Conservation (phyloP, 345 rosid genomes). For the Atalantia buxifolia region DNA sequence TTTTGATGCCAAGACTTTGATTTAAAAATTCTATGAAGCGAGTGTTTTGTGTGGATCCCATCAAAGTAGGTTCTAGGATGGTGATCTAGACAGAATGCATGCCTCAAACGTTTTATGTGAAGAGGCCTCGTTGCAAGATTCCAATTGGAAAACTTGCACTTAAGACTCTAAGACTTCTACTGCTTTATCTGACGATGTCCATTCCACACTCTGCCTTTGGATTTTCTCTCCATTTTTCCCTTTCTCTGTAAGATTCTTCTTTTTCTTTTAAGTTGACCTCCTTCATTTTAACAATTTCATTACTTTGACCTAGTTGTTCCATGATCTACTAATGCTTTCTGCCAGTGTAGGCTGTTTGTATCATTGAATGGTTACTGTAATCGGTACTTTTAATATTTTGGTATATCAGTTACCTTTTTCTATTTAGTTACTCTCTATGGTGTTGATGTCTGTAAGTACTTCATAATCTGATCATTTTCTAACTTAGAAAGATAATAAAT, state of each 20-base stretch:
- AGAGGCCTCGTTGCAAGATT: neutral
- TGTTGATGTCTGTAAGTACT: neutral
- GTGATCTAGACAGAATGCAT: slow-evolving; percentile 1
- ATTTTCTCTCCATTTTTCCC: neutral
- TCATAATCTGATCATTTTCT: neutral
- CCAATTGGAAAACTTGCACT: neutral
- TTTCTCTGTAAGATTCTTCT: neutral
- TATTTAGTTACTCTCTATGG: neutral
- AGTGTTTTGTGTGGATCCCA: neutral
- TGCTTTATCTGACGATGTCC: neutral
- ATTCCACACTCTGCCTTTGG: neutral
- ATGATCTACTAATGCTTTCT: neutral
- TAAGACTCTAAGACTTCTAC: neutral
- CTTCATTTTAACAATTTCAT: neutral
- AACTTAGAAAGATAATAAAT: neutral
- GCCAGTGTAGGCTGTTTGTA: neutral
- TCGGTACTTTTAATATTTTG: neutral
- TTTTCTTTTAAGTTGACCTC: neutral
- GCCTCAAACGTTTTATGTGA: neutral
- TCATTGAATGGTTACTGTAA: neutral
- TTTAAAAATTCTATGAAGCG: neutral
- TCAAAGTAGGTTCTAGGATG: neutral
- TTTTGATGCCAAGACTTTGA: neutral
- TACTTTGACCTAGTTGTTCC: neutral
- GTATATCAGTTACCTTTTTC: neutral